These are phyloP conservation scores for Brasilioporus rufonigricans DNA, from an alignment of 768 basidiomycete genomes.

Conservation along the genomic window DNA sequence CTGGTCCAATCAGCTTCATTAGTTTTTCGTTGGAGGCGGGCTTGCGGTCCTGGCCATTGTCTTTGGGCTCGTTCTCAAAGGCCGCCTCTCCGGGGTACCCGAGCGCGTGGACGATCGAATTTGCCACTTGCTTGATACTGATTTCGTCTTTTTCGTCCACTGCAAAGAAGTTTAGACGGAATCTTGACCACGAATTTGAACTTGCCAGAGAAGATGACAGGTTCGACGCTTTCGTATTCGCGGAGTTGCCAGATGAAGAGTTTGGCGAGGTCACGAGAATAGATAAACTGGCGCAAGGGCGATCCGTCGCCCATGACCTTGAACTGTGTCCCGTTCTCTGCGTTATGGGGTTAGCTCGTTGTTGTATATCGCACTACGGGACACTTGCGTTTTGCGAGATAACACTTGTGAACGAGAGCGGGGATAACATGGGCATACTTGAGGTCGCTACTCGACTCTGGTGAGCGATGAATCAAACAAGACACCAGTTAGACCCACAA, in stretches of 20 bases:
- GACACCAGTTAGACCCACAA: slow-evolving; percentile 49
- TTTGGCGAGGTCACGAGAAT: slow-evolving; percentile 93
- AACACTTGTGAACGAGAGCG: slow-evolving; percentile 89
- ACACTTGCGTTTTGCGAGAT: slow-evolving; percentile 78
- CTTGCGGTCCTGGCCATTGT: slow-evolving; percentile 96
- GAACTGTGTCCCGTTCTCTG: slow-evolving; percentile 80
- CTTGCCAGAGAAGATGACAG: slow-evolving; percentile 85
- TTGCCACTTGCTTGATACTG: slow-evolving; percentile 86
- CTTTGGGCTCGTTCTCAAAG: slow-evolving; percentile 63
- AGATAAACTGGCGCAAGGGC: slow-evolving; percentile 96
- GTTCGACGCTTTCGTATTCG: slow-evolving; percentile 90
- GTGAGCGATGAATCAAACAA: neutral
- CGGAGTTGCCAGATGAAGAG: slow-evolving; percentile 91
- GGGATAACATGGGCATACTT: slow-evolving; percentile 95
- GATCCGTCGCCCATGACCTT: slow-evolving; percentile 87
- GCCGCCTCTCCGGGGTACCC: slow-evolving; percentile 73
- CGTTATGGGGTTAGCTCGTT: slow-evolving; percentile 18
- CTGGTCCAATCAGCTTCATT: slow-evolving; percentile 60
- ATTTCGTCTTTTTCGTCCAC: slow-evolving; percentile 95
- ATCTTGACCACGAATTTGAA: neutral
- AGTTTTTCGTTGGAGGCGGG: slow-evolving; percentile 93
- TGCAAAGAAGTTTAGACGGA: slow-evolving; percentile 25
- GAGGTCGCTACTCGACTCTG: slow-evolving; percentile 59
- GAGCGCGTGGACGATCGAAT: slow-evolving; percentile 85
- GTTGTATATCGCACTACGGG: neutral